Percentiles rank a stretch among this genome's conserved stretches.
phyloP scores from a whole-genome alignment of 345 rosid species.

The Angophora floribunda region DNA sequence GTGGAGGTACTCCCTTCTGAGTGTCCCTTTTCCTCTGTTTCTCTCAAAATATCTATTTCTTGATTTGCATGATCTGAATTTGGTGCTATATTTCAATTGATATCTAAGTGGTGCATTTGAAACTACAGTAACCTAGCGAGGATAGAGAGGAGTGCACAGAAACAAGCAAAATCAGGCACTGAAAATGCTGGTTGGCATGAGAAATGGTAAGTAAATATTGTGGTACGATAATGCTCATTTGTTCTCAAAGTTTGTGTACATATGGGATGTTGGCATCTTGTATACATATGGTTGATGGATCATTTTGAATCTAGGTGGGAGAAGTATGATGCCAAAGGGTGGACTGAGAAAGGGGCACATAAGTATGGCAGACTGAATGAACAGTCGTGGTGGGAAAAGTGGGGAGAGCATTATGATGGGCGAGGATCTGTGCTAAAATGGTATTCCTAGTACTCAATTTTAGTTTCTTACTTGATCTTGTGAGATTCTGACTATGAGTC shows the following conservation, averaged over 20 bases:
- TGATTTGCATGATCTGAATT: not conserved
- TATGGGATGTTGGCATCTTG: not conserved
- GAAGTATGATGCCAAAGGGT: constrained; percentile 96
- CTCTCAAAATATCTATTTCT: not conserved
- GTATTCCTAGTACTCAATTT: constrained; percentile 17
- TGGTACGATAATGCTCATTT: not conserved
- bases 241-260: not conserved
- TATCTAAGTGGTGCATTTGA: not conserved
- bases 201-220: constrained; percentile 65
- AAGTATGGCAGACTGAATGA: constrained; percentile 94
- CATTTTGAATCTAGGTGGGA: constrained; percentile 72
- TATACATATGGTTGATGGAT: not conserved
- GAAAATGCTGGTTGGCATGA: constrained; percentile 98
- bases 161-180: constrained; percentile 92
- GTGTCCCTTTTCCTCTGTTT: not conserved
- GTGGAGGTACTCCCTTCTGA: constrained; percentile 64
- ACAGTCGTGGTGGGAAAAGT: constrained; percentile 99
- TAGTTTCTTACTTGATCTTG: not conserved
- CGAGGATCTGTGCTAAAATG: constrained; percentile 98
- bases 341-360: constrained; percentile 99
- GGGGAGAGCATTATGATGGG: constrained; percentile 99
- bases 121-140: constrained; percentile 81
- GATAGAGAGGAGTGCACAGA: constrained; percentile 98
- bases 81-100: not conserved
- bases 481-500: not conserved